A percentile compares a stretch with the other conserved stretches of the same genome.
These are phyloP conservation scores for Suhomyces faveliae DNA, from an alignment of 805 yeast species.

Conservation along the genomic window DNA sequence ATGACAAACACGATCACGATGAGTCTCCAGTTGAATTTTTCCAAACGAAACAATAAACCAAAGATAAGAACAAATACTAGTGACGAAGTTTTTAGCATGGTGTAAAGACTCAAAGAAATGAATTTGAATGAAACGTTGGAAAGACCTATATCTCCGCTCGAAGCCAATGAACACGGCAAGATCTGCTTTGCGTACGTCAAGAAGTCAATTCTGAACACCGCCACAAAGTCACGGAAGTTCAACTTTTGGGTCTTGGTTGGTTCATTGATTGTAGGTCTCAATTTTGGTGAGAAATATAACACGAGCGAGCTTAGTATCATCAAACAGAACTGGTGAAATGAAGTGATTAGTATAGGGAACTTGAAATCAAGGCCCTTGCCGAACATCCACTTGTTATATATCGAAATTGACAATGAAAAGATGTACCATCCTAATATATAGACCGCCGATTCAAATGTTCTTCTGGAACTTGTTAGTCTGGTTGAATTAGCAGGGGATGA, in stretches of 20 bases:
- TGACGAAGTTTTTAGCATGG: conserved; percentile 89
- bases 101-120: conserved; percentile 80
- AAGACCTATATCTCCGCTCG: conserved; percentile 91
- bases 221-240: conserved; percentile 14
- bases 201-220: conserved; percentile 21
- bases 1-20: conserved; percentile 69
- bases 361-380: conserved; percentile 70
- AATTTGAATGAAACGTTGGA: conserved; percentile 81
- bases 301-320: conserved; percentile 50
- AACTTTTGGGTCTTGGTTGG: conserved; percentile 1
- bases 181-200: conserved; percentile 49
- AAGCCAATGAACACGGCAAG: conserved; percentile 81
- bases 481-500: background rate
- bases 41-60: conserved; percentile 79
- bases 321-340: conserved; percentile 78
- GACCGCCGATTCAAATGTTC: conserved; percentile 19
- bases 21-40: conserved; percentile 66
- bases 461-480: background rate
- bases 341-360: conserved; percentile 82
- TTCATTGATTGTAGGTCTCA: conserved; percentile 39
- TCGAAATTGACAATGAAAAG: conserved; percentile 65
- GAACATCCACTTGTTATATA: conserved; percentile 98
- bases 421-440: conserved; percentile 64
- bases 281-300: conserved; percentile 45
- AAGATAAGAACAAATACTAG: conserved; percentile 86